Conservation (phyloP, 2,329 filamentous ascomycete species). For the Colletotrichum liriopes region DNA sequence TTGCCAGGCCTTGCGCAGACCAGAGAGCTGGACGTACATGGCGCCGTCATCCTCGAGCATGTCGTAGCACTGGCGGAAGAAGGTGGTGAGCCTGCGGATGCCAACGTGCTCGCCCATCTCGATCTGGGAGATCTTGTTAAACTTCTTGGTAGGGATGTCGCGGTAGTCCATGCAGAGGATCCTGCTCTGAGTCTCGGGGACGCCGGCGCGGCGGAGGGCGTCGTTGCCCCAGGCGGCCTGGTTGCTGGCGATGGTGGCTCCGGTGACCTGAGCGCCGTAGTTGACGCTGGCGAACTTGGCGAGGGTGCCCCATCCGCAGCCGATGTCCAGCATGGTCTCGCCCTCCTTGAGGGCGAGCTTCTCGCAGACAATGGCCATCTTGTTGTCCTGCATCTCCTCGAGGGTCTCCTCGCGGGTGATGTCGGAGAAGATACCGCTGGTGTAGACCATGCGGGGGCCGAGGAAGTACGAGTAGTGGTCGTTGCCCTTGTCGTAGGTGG, state of each 20-base stretch:
- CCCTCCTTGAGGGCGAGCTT: slow-evolving; percentile 89
- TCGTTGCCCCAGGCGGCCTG: slow-evolving; percentile 98
- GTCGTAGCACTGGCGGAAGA: slow-evolving; percentile 89
- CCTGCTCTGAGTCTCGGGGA: slow-evolving; percentile 89
- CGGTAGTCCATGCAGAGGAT: slow-evolving; percentile 98
- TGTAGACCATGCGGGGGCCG: slow-evolving; percentile 99
- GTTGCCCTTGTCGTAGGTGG: slow-evolving; percentile 97
- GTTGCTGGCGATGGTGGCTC: slow-evolving; percentile 95
- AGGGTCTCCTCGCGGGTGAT: slow-evolving; percentile 89
- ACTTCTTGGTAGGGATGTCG: slow-evolving; percentile 87
- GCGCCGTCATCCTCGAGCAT: slow-evolving; percentile 98
- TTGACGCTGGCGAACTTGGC: slow-evolving; percentile 93
- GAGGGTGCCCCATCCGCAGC: slow-evolving; percentile 98
- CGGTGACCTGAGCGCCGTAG: slow-evolving; percentile 88
- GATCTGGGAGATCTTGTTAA: slow-evolving; percentile 96
- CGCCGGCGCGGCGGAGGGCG: slow-evolving; percentile 85
- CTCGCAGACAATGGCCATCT: slow-evolving; percentile 93
- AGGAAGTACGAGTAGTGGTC: slow-evolving; percentile 99
- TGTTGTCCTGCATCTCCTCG: slow-evolving; percentile 98
- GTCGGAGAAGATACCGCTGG: slow-evolving; percentile 93
- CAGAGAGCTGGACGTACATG: slow-evolving; percentile 96
- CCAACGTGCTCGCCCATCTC: slow-evolving; percentile 99
- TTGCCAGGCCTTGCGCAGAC: slow-evolving; percentile 95
- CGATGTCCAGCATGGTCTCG: slow-evolving; percentile 92
- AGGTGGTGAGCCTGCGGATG: slow-evolving; percentile 86